phyloP scores from a whole-genome alignment of 768 basidiomycete species.

The Kwoniella bestiolae region DNA sequence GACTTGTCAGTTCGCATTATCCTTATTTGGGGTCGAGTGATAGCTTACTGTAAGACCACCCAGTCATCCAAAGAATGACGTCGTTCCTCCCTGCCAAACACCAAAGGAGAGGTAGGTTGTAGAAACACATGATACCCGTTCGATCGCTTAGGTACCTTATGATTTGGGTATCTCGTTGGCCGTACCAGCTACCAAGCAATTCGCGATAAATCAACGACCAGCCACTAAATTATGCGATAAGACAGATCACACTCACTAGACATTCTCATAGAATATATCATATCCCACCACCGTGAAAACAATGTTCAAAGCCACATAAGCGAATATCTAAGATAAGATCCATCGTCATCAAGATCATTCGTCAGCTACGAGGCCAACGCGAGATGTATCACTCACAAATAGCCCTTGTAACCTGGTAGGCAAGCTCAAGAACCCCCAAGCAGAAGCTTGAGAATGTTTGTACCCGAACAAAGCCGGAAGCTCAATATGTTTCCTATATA shows the following conservation, averaged over 20 bases:
- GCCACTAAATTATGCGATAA: neutral
- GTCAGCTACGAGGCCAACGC: too few relatives aligned
- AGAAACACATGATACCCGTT: constrained; percentile 41
- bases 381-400: constrained; percentile 21
- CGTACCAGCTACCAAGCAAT: constrained; percentile 9
- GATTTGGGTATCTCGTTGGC: constrained; percentile 12
- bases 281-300: constrained; percentile 29
- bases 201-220: neutral
- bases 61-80: constrained; percentile 37
- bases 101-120: constrained; percentile 42
- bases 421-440: constrained; percentile 19
- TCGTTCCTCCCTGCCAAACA: constrained; percentile 38
- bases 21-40: neutral
- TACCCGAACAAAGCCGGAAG: constrained; percentile 34
- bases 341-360: too few relatives aligned
- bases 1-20: neutral
- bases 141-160: constrained; percentile 33
- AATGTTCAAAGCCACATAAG: constrained; percentile 32
- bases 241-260: constrained; percentile 26
- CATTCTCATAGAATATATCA: constrained; percentile 31
- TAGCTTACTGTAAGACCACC: constrained; percentile 38
- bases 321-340: too few relatives aligned
- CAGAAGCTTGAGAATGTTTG: constrained; percentile 27
- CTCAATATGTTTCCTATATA: constrained; percentile 20
- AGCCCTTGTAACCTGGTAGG: constrained; percentile 33